Percentiles rank a stretch among this genome's conserved stretches.
phyloP scores from a whole-genome alignment of 2,329 filamentous ascomycete species.

The Colletotrichum lindemuthianum region DNA sequence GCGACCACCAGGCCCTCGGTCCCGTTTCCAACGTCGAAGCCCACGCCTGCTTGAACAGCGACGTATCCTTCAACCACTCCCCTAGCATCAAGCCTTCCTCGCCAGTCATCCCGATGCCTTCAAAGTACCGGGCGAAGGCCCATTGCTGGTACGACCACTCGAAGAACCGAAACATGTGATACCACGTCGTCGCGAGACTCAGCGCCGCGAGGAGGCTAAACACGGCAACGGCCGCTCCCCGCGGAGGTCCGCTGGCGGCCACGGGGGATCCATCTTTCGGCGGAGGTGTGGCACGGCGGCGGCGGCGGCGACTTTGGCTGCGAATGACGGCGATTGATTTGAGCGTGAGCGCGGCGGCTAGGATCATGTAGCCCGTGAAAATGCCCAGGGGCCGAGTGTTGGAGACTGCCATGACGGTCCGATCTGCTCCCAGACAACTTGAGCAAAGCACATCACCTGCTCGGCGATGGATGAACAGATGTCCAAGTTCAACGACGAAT shows the following conservation, averaged over 20 bases:
- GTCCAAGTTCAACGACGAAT: background rate
- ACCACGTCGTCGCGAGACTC: slow-evolving; percentile 42
- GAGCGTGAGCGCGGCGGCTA: slow-evolving; percentile 35
- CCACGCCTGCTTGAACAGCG: slow-evolving; percentile 43
- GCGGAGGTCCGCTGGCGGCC: background rate
- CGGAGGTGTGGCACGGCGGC: background rate
- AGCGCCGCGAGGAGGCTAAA: slow-evolving; percentile 39
- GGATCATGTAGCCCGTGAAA: slow-evolving; percentile 38
- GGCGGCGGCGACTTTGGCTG: background rate
- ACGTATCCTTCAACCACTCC: slow-evolving; percentile 41
- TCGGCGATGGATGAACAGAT: background rate
- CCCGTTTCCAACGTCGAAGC: slow-evolving; percentile 39
- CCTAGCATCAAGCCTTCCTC: slow-evolving; percentile 34
- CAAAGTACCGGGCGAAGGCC: slow-evolving; percentile 1
- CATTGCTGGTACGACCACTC: slow-evolving; percentile 38
- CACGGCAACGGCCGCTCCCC: slow-evolving; percentile 19
- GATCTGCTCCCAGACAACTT: background rate
- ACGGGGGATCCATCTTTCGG: background rate
- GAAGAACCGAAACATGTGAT: slow-evolving; percentile 42
- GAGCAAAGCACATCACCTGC: background rate
- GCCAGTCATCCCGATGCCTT: slow-evolving; percentile 9
- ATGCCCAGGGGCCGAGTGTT: slow-evolving; percentile 39
- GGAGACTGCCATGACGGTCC: slow-evolving; percentile 10
- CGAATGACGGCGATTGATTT: slow-evolving; percentile 36
- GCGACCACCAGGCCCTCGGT: slow-evolving; percentile 41